Percentiles rank a stretch among this genome's conserved stretches.
These are phyloP conservation scores for Suhomyces atakaporum DNA, from an alignment of 1,139 yeast species.

Conservation along the genomic window DNA sequence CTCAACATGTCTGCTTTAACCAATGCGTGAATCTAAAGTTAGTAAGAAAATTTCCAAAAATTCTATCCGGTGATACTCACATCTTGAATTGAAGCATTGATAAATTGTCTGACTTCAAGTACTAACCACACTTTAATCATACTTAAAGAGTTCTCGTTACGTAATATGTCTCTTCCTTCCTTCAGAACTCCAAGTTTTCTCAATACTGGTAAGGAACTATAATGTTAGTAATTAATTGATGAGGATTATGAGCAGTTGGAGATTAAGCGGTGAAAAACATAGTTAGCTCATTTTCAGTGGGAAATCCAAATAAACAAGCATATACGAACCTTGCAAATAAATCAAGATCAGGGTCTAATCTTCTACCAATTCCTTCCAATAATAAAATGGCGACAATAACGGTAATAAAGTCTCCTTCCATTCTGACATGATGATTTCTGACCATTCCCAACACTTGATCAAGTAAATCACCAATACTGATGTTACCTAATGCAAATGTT, in stretches of 20 bases:
- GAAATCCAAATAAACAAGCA: slow-evolving; percentile 59
- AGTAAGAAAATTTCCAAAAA: slow-evolving; percentile 17
- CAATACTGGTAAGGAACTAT: slow-evolving; percentile 85
- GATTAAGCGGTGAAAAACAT: slow-evolving; percentile 5
- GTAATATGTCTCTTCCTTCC: slow-evolving; percentile 61
- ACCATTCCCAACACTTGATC: slow-evolving; percentile 91
- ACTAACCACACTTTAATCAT: slow-evolving; percentile 94
- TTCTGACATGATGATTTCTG: slow-evolving; percentile 87
- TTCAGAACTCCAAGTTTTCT: slow-evolving; percentile 75
- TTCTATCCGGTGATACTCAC: slow-evolving; percentile 29
- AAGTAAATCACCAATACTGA: slow-evolving; percentile 86
- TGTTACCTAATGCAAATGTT: slow-evolving; percentile 89
- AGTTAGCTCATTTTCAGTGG: slow-evolving; percentile 37
- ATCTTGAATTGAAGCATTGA: slow-evolving; percentile 82
- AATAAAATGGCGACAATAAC: slow-evolving; percentile 88
- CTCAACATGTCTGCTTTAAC: slow-evolving; percentile 55
- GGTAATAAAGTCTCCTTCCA: slow-evolving; percentile 96
- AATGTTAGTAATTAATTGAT: slow-evolving; percentile 28
- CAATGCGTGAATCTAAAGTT: slow-evolving; percentile 44
- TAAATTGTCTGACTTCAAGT: slow-evolving; percentile 82
- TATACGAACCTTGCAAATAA: slow-evolving; percentile 92
- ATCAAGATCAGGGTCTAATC: slow-evolving; percentile 88
- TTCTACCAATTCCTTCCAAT: slow-evolving; percentile 93
- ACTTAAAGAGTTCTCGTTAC: slow-evolving; percentile 62
- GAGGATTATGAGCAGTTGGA: slow-evolving; percentile 1